Evolutionary conservation across 2,329 filamentous ascomycete species (phyloP).

Genomic region (Parafenestella ontariensis): DNA sequence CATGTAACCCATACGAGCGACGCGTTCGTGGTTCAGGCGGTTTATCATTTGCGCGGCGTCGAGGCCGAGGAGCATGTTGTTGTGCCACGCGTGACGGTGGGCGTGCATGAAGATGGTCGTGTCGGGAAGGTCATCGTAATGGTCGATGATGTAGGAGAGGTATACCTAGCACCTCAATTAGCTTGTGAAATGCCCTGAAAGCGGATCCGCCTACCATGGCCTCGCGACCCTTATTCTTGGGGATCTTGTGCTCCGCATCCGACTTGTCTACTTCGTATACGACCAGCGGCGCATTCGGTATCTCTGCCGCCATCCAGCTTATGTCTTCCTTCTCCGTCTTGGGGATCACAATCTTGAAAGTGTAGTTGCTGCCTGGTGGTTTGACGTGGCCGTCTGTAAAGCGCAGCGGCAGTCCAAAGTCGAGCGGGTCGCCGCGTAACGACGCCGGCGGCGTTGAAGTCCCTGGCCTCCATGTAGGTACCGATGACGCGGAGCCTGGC

Average conservation of each 20-base stretch:
- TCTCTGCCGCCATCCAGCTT: conserved; percentile 45
- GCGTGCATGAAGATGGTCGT: conserved; percentile 67
- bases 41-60: conserved; percentile 60
- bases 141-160: conserved; percentile 68
- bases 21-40: conserved; percentile 59
- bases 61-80: conserved; percentile 60
- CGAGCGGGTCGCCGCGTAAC: conserved; percentile 37
- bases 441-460: conserved; percentile 17
- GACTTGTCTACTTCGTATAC: conserved; percentile 63
- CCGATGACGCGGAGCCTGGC: conserved; percentile 14
- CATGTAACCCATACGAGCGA: conserved; percentile 63
- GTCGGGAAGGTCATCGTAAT: conserved; percentile 66
- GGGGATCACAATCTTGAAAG: conserved; percentile 44
- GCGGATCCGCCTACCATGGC: conserved; percentile 55
- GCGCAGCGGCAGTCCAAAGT: conserved; percentile 45
- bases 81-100: conserved; percentile 64
- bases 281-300: conserved; percentile 47
- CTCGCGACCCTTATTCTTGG: conserved; percentile 68
- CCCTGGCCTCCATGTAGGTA: conserved; percentile 22
- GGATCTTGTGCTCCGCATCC: conserved; percentile 57
- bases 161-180: conserved; percentile 51
- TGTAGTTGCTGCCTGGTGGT: conserved; percentile 46
- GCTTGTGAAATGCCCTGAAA: not conserved
- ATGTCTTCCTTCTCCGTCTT: conserved; percentile 50
- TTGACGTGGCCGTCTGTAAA: conserved; percentile 42